Evolutionary conservation across 179 eudicot genomes (phyloP).

Genomic region (Actinidia arguta): DNA sequence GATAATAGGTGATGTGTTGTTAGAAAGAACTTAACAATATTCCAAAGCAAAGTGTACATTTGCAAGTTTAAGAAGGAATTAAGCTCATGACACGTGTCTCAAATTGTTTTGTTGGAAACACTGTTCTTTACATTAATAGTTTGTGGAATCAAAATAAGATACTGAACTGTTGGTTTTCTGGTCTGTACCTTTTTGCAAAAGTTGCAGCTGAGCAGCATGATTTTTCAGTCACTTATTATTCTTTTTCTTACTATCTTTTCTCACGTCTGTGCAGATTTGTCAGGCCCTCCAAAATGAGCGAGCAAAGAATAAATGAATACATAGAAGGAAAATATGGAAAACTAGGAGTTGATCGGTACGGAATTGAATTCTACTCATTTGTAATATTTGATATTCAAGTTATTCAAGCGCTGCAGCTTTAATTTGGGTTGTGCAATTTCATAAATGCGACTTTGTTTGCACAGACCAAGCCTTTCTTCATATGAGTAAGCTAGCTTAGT

Average conservation of each 20-base stretch:
- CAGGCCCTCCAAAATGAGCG: constrained; percentile 83
- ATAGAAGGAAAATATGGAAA: constrained; percentile 95
- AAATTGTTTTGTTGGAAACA: not conserved
- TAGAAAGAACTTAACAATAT: not conserved
- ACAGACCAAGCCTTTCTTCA: not conserved
- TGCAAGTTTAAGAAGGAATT: not conserved
- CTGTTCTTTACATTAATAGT: not conserved
- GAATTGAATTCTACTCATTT: not conserved
- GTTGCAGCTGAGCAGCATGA: not conserved
- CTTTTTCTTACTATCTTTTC: constrained; percentile 23
- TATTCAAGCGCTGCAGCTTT: not conserved
- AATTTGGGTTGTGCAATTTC: constrained; percentile 8
- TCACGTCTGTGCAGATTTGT: constrained; percentile 71
- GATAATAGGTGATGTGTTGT: not conserved
- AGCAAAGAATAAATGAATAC: constrained; percentile 74
- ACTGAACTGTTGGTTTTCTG: not conserved
- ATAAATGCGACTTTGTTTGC: not conserved
- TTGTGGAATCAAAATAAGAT: not conserved
- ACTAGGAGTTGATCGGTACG: constrained; percentile 86
- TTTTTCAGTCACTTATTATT: not conserved
- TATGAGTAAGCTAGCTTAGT: not conserved
- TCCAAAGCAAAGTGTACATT: not conserved
- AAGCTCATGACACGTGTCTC: not conserved
- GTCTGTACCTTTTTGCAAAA: not conserved
- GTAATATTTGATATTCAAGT: no score